Evolutionary conservation across 352 stramenopile genomes (phyloP).

Genomic region (Peronospora destructor): DNA sequence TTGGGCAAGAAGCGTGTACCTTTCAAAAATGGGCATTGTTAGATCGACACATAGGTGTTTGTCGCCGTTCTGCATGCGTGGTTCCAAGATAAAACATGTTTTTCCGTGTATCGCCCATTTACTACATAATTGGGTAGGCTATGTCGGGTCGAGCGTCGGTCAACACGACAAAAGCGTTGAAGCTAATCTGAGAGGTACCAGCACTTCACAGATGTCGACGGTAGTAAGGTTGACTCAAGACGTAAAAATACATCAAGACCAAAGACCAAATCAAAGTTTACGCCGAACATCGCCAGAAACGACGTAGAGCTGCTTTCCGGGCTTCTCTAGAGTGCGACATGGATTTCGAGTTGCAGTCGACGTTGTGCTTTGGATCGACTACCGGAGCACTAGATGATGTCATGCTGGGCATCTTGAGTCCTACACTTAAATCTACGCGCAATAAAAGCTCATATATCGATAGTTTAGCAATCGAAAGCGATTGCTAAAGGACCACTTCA

Average conservation of each 20-base stretch:
- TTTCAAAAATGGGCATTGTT: too few species aligned
- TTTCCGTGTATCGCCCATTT: too few species aligned
- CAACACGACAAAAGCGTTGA: too few species aligned
- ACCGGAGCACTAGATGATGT: slow-evolving; percentile 34
- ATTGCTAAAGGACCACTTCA: slow-evolving; percentile 28
- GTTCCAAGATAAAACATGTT: too few species aligned
- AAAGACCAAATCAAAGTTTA: slow-evolving; percentile 26
- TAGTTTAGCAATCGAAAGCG: too few species aligned
- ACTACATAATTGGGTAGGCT: too few species aligned
- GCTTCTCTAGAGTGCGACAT: neutral
- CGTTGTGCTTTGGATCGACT: slow-evolving; percentile 28
- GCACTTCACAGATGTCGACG: slow-evolving; percentile 16
- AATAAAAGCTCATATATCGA: slow-evolving; percentile 34
- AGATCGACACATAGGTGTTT: too few species aligned
- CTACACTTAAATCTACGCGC: slow-evolving; percentile 24
- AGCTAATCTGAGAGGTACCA: slow-evolving; percentile 26
- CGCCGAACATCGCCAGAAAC: slow-evolving; percentile 14
- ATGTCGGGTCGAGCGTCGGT: too few species aligned
- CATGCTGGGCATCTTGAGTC: slow-evolving; percentile 33
- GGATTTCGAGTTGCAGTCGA: slow-evolving; percentile 13
- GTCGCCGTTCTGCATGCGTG: too few species aligned
- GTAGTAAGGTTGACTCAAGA: slow-evolving; percentile 17
- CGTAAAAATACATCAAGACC: slow-evolving; percentile 28
- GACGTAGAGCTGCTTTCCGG: neutral
- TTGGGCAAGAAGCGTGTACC: too few species aligned